Conservation (phyloP, 768 basidiomycete species). For the Auricularia heimuer region DNA sequence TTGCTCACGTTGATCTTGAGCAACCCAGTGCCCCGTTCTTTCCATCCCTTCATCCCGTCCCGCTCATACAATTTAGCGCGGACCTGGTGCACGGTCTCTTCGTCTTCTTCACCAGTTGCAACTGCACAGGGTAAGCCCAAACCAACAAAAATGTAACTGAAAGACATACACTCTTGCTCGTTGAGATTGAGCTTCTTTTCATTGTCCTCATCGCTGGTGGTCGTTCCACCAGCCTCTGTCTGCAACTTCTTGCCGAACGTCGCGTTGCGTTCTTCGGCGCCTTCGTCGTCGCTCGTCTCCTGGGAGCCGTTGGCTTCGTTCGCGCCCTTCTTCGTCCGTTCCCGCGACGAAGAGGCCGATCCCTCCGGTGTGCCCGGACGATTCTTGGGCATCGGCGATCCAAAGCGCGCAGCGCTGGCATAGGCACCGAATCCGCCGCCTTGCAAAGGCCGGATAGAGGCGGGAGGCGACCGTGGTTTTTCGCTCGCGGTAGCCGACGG, state of each 20-base stretch:
- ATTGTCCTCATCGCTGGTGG: constrained; percentile 34
- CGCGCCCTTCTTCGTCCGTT: neutral
- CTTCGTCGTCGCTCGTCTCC: neutral
- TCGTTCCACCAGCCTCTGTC: constrained; percentile 25
- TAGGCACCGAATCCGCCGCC: neutral
- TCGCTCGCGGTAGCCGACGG: neutral
- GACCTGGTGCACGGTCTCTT: constrained; percentile 64
- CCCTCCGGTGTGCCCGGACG: neutral
- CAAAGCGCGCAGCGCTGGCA: neutral
- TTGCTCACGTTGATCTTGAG: constrained; percentile 59
- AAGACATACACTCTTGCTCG: constrained; percentile 55
- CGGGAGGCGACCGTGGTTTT: neutral
- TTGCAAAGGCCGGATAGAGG: neutral
- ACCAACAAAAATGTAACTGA: neutral
- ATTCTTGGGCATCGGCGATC: neutral
- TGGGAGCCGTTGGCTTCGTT: neutral
- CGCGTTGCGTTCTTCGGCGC: neutral
- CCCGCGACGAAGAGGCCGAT: neutral
- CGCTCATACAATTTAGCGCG: constrained; percentile 67
- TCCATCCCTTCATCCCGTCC: constrained; percentile 43
- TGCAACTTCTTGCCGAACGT: neutral
- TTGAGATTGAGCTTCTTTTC: constrained; percentile 40
- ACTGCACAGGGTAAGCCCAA: constrained; percentile 30
- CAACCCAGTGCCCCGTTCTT: constrained; percentile 64
- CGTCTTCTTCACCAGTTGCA: constrained; percentile 73